Evolutionary conservation across 73 alveolate genomes (phyloP), one percentile per base, ranked within the genome.

Genomic region (Urostyla sp.): DNA sequence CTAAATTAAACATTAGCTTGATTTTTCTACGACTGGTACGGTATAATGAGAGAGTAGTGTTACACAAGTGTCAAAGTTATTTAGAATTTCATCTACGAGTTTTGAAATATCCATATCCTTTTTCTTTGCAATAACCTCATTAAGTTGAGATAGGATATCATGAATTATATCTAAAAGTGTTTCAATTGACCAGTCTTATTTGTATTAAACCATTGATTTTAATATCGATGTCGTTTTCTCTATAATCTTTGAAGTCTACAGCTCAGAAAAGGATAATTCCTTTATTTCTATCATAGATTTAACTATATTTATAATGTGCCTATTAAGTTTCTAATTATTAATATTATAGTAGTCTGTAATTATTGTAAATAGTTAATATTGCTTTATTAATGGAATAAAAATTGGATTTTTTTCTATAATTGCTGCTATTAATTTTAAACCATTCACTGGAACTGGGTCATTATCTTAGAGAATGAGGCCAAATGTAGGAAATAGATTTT

Each of bases 141-240:
- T 81, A 37, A 81, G 56, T 28, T 75, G 43, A 35, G 74, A 34
- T 0, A 89, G 83, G 11, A 89, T 37, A 13, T 40, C 77, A 36
- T 85, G 81, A 7, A 89, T 44, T 11, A 89, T 84, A 54, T 89
- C 96, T 15, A 89, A 69, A 58, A 89, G 53, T 0, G 44, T 63
- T 38, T 89, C 96, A 37, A 81, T 72, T 48, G 88, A 84, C 93
- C 91, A 80, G 82, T 89, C 96, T 56, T 88, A 89, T 36, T 88
- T 72, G 37, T 85, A 63, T 53, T 46, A 53, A 21, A 88, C 52
- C 88, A 88, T 83, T 31, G 40, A 53, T 45, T 58, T 59, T n/a
- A 88, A 72, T 23, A 88, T 75, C 20, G 52, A 48, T 43, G 59
- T 80, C 36, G 88, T 80, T 35, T 84, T 84, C 11, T 81, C 87